Base-by-base conservation (phyloP, 2,329 filamentous ascomycete species). In the Sarocladiaceae sp. region DNA sequence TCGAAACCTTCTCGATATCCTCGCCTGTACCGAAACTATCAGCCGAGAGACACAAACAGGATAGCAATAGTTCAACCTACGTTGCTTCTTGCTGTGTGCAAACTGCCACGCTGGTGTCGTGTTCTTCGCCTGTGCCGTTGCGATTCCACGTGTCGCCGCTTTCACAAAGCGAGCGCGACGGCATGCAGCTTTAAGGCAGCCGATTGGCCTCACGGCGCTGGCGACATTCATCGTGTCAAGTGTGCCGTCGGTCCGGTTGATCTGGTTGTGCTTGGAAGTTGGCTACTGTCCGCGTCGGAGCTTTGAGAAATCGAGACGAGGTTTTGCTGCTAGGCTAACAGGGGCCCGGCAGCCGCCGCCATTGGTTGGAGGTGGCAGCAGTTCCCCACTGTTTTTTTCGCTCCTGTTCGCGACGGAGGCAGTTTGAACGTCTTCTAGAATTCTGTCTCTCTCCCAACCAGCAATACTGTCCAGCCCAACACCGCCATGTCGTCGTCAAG, bases 121-220 rank as follows among this genome's bases (percentile, higher is more conserved):
- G 26, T 48, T 17, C 15, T 28, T 29, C 25, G 44, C 33, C 44
- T 48, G 44, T 48, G 44, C 44, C 46, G 75, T 77, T 31, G 75
- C 72, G 66, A 85, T 70, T 54, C 75, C 73, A 59, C 83, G 68
- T 52, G 64, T 60, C 36, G 69, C 59, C 13, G 64, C 57, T 42
- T 65, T 71, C 53, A 80, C 77, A 55, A 77, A 77, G 56, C 82
- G 74, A 44, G 78, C 70, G 63, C 80, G 77, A 57, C 84, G 76
- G 60, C 90, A 64, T 33, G 82, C 71, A 26, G 80, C 74, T 70
- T 87, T 88, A 66, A 88, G 82, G 70, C 83, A 86, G 76, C 82
- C 81, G 64, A 88, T 70, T 56, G 87, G 86, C 80, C 87, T 83
- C 71, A 80, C 71, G 63, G 78, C 63, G 55, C 78, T 70, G 58